These are phyloP conservation scores for Aspergillus sp. DNA, from an alignment of 2,329 filamentous ascomycete species.

Conservation along the genomic window DNA sequence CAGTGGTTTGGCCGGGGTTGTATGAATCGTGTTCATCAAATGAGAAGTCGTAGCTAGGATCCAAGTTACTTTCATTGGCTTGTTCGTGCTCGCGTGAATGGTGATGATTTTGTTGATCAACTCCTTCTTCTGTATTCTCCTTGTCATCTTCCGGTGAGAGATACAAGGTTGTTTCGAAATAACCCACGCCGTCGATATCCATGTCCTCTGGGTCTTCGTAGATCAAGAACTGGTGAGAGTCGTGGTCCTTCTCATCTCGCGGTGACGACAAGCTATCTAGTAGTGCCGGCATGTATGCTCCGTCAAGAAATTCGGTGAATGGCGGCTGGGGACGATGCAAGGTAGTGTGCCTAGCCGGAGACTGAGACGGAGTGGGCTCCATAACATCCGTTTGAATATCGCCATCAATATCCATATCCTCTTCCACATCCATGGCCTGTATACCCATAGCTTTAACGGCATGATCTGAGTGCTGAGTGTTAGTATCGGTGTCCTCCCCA, in stretches of 20 bases:
- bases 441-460: background rate
- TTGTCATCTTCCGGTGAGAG: conserved; percentile 19
- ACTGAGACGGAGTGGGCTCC: background rate
- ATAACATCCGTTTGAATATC: background rate
- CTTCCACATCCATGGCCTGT: background rate
- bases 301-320: background rate
- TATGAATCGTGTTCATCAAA: background rate
- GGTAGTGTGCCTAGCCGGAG: background rate
- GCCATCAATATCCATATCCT: background rate
- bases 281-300: background rate
- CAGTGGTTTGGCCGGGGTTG: background rate
- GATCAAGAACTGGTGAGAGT: conserved; percentile 15
- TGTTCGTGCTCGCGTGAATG: background rate
- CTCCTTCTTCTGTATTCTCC: conserved; percentile 14
- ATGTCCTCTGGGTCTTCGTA: conserved; percentile 20
- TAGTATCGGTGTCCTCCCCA: background rate
- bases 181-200: background rate
- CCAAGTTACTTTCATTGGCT: background rate
- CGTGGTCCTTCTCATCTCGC: background rate
- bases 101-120: background rate
- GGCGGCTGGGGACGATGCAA: background rate
- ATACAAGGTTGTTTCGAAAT: background rate
- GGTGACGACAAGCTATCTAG: background rate
- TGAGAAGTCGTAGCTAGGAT: background rate
- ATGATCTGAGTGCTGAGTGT: background rate